Evolutionary conservation across 1,139 yeast species (phyloP), one percentile per base, ranked within the genome.

Genomic region (Debaryomyces nepalensis): DNA sequence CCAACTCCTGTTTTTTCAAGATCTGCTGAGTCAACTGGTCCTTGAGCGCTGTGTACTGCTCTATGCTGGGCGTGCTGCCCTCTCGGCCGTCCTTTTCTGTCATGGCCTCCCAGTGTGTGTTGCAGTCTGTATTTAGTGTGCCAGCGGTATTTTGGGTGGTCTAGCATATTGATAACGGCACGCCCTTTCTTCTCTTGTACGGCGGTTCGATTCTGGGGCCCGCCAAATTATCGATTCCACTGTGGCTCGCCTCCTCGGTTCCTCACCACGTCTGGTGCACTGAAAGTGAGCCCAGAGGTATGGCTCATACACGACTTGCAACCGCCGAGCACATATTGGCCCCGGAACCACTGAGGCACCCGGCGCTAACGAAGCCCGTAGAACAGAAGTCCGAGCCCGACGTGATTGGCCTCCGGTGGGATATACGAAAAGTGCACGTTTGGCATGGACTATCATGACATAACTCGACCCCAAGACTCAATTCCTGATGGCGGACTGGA

Each of bases 21-120:
- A 91, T 74, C 43, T 84, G 79, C 45, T 79, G 81, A 31, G 82
- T 81, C 14, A 91, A 79, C 54, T 84, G 81, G 54, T 80, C 76
- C 59, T 84, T 84, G 54, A 87, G 67, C 54, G 76, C 75, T 43
- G 82, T 84, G 64, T 91, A 91, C 50, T 84, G 84, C 42, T 76
- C 80, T 23, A 42, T 27, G 26, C 33, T 33, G 40, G 21, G 26
- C 33, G 7, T 32, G 31, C 23, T 18, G 22, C 12, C n/a, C 29
- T 37, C 26, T 18, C 23, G 20, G 19, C 32, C 24, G n/a, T 37
- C 39, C 39, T 39, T 41, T 3, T 33, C 40, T 16, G 35, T 35
- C 43, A 35, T 40, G 23, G 18, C n/a, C 40, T 22, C 18, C 36
- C 19, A 8, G 12, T 5, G 9, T 29, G 21, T 29, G 18, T 4